These are phyloP conservation scores for Omphalotus olearius DNA, from an alignment of 1,284 basidiomycete genomes.

Conservation along the genomic window DNA sequence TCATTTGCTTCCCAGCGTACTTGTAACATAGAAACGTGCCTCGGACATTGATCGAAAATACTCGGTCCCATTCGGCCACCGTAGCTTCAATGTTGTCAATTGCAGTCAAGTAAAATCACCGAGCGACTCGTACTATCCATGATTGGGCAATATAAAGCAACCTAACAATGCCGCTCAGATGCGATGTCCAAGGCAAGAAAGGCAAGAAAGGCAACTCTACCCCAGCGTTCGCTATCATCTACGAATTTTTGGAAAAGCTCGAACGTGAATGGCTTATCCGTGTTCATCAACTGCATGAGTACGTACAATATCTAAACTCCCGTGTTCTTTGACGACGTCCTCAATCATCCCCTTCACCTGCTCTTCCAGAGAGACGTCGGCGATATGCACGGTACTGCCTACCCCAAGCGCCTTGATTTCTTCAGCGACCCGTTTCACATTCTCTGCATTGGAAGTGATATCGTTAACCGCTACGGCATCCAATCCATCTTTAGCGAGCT, in stretches of 20 bases:
- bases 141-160: no score
- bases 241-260: conserved; percentile 22
- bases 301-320: conserved; percentile 26
- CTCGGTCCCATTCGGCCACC: conserved; percentile 1
- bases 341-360: conserved; percentile 25
- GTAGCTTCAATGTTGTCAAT: not conserved
- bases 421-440: conserved; percentile 18
- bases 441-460: conserved; percentile 18
- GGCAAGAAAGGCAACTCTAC: no score
- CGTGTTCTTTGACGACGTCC: conserved; percentile 20
- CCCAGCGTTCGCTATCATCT: conserved; percentile 33
- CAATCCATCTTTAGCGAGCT: conserved; percentile 25
- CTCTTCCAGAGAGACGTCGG: conserved; percentile 24
- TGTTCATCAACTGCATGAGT: not conserved
- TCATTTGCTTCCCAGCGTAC: conserved; percentile 8
- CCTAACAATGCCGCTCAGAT: no score
- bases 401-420: conserved; percentile 20
- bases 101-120: no score
- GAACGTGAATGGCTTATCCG: not conserved
- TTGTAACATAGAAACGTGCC: conserved; percentile 6
- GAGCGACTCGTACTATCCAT: no score
- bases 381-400: conserved; percentile 8
- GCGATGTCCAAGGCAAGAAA: no score
- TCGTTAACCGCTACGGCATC: conserved; percentile 31
- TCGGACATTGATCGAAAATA: conserved; percentile 4